Conservation (phyloP, 2,329 filamentous ascomycete species). For the Aureobasidium sp. region DNA sequence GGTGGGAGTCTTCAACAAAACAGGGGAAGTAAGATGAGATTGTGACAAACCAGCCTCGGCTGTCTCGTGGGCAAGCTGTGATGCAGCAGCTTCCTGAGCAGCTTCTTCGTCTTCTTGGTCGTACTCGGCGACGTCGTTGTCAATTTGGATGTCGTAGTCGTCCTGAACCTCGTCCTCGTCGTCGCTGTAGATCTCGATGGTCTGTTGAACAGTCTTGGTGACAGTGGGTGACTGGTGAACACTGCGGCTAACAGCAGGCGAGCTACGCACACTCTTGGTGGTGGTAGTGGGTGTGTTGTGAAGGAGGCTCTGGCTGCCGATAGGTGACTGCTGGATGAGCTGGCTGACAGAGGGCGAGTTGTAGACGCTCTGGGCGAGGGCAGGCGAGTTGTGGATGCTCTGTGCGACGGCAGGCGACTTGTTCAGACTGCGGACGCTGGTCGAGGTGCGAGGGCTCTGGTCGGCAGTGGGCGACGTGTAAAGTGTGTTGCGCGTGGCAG, state of each 20-base stretch:
- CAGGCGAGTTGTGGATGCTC: too few species aligned
- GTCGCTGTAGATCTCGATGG: neutral
- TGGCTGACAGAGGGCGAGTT: too few species aligned
- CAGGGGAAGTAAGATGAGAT: neutral
- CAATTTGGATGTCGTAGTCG: neutral
- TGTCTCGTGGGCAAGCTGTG: conserved; percentile 3
- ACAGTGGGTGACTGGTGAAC: neutral
- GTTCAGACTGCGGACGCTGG: too few species aligned
- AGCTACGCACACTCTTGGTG: neutral
- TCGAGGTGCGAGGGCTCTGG: neutral
- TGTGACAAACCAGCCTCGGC: conserved; percentile 3
- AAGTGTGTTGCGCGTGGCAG: neutral
- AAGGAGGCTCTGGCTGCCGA: too few species aligned
- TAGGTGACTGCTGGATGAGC: neutral
- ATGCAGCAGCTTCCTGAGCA: neutral
- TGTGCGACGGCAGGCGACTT: too few species aligned
- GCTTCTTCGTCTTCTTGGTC: neutral
- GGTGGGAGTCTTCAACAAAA: neutral
- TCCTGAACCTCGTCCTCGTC: neutral
- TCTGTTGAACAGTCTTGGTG: neutral
- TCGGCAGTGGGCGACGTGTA: neutral
- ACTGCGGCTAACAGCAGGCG: neutral
- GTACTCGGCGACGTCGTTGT: neutral
- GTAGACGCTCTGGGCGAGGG: too few species aligned
- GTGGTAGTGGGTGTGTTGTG: too few species aligned